phyloP scores from a whole-genome alignment of 2,329 filamentous ascomycete species.

The Neofusicoccum cordaticola region DNA sequence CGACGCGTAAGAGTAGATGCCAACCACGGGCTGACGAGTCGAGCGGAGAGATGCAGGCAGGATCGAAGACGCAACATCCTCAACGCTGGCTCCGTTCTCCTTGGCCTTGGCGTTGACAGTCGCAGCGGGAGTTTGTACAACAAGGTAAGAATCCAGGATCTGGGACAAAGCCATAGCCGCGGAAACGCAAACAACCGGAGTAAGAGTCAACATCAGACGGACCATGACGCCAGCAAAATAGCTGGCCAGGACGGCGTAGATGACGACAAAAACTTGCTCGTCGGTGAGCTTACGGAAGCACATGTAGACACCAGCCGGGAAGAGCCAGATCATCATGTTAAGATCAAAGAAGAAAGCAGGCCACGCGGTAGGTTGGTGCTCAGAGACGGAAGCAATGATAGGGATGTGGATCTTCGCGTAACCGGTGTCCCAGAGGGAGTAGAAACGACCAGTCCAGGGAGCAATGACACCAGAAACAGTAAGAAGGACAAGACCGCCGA shows the following conservation, averaged over 20 bases:
- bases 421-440: slow-evolving; percentile 97
- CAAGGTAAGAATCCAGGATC: slow-evolving; percentile 83
- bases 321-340: slow-evolving; percentile 97
- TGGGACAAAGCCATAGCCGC: slow-evolving; percentile 85
- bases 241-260: slow-evolving; percentile 93
- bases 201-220: slow-evolving; percentile 94
- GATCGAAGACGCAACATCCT: slow-evolving; percentile 50
- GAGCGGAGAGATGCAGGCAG: slow-evolving; percentile 62
- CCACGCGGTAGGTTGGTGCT: slow-evolving; percentile 98
- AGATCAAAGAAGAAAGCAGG: slow-evolving; percentile 99
- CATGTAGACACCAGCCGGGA: slow-evolving; percentile 96
- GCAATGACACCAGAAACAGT: slow-evolving; percentile 90
- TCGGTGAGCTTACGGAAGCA: slow-evolving; percentile 93
- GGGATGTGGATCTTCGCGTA: slow-evolving; percentile 99
- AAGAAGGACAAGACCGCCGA: slow-evolving; percentile 73
- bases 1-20: slow-evolving; percentile 77
- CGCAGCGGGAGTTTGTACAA: slow-evolving; percentile 53
- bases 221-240: slow-evolving; percentile 99
- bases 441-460: slow-evolving; percentile 97
- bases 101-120: slow-evolving; percentile 49
- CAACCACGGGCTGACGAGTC: slow-evolving; percentile 69
- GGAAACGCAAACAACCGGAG: slow-evolving; percentile 91
- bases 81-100: slow-evolving; percentile 35
- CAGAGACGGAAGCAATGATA: slow-evolving; percentile 98
- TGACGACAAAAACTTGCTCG: slow-evolving; percentile 96